phyloP scores from a whole-genome alignment of 2,329 filamentous ascomycete genomes.

The Ceratocystiopsis minuta region DNA sequence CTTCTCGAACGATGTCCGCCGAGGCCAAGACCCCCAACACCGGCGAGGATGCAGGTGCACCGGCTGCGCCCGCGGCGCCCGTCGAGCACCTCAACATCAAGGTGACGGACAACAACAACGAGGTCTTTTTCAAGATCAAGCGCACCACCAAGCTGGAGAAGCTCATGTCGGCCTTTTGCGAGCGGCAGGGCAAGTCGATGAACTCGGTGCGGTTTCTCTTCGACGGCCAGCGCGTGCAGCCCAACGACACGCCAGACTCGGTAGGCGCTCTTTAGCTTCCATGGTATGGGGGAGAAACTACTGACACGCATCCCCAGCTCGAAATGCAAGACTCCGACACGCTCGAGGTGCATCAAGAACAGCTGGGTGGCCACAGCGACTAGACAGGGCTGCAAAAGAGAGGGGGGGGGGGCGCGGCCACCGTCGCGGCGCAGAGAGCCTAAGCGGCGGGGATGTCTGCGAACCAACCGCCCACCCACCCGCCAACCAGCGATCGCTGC shows the following conservation, averaged over 20 bases:
- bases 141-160: conserved; percentile 89
- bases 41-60: conserved; percentile 14
- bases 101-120: conserved; percentile 97
- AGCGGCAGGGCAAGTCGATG: conserved; percentile 77
- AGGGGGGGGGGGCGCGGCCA: not conserved
- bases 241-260: conserved; percentile 74
- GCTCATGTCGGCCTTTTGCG: conserved; percentile 95
- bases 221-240: conserved; percentile 82
- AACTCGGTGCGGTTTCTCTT: conserved; percentile 85
- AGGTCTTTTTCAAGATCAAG: conserved; percentile 99
- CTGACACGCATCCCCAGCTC: conserved; percentile 36
- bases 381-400: not conserved
- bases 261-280: conserved; percentile 34
- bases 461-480: no score
- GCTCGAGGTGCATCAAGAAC: conserved; percentile 93
- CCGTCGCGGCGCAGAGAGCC: no score
- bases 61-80: conserved; percentile 19
- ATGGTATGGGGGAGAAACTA: no score
- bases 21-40: conserved; percentile 3
- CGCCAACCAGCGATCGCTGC: no score
- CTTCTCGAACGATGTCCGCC: not conserved
- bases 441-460: no score
- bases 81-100: conserved; percentile 93
- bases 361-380: conserved; percentile 55
- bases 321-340: conserved; percentile 95